Conservation (phyloP, 352 stramenopile species). For the Aphanomyces cochlioides region DNA sequence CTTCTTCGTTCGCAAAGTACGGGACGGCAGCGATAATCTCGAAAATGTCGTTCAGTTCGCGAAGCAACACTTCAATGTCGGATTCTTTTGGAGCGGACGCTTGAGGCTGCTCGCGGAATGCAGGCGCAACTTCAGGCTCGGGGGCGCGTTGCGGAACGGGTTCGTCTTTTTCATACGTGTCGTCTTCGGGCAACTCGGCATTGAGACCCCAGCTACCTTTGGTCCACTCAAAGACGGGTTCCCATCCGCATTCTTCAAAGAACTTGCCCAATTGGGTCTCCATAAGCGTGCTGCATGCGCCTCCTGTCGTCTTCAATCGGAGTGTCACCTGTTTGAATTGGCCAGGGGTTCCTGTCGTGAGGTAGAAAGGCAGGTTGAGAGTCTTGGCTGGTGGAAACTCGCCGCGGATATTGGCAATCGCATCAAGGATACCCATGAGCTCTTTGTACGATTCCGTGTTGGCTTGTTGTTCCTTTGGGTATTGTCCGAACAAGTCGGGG, state of each 20-base stretch:
- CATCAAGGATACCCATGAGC: conserved; percentile 72
- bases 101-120: conserved; percentile 35
- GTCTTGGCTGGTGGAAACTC: conserved; percentile 72
- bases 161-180: conserved; percentile 35
- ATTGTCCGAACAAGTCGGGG: conserved; percentile 69
- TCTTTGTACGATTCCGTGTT: conserved; percentile 81
- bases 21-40: conserved; percentile 67
- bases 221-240: conserved; percentile 60
- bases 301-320: conserved; percentile 60
- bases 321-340: conserved; percentile 67
- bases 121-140: conserved; percentile 40
- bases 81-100: conserved; percentile 16
- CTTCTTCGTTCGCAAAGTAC: conserved; percentile 63
- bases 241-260: conserved; percentile 62
- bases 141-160: conserved; percentile 45
- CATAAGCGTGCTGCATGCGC: conserved; percentile 73
- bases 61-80: conserved; percentile 50
- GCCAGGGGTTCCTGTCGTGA: conserved; percentile 64
- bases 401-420: conserved; percentile 68
- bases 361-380: conserved; percentile 60
- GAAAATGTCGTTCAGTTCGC: conserved; percentile 61
- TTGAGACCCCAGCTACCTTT: conserved; percentile 59
- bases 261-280: conserved; percentile 67
- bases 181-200: conserved; percentile 9
- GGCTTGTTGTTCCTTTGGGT: conserved; percentile 54